phyloP scores from a whole-genome alignment of 1,284 basidiomycete species.

The Melampsora americana region DNA sequence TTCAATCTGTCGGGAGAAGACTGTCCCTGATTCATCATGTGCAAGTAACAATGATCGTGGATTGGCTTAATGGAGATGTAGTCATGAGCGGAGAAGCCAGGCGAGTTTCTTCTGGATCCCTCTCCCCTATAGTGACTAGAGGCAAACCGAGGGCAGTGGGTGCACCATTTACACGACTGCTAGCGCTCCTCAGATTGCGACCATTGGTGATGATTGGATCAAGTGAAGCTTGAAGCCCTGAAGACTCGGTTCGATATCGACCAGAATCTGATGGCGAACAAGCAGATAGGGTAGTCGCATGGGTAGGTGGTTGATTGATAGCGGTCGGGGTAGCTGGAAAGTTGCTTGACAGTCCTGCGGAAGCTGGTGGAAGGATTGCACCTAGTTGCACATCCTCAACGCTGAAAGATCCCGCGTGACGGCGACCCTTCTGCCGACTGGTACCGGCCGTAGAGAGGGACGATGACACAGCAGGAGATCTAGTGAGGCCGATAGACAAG shows the following conservation, averaged over 20 bases:
- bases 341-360: constrained; percentile 44
- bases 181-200: constrained; percentile 16
- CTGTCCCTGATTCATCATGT: no score
- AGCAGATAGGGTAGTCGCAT: constrained; percentile 21
- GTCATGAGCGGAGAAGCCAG: background rate
- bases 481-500: background rate
- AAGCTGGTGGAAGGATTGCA: constrained; percentile 64
- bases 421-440: constrained; percentile 60
- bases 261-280: constrained; percentile 26
- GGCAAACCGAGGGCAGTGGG: background rate
- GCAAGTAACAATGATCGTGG: background rate
- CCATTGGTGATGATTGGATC: constrained; percentile 24
- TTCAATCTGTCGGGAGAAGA: background rate
- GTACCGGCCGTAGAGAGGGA: constrained; percentile 44
- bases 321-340: constrained; percentile 26
- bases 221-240: constrained; percentile 48
- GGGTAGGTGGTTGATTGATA: constrained; percentile 8
- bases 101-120: background rate
- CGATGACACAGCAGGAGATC: background rate
- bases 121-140: constrained; percentile 1
- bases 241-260: constrained; percentile 28
- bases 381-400: constrained; percentile 85
- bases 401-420: constrained; percentile 89
- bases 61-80: background rate
- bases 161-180: background rate